Percentiles rank a stretch among this genome's conserved stretches.
Evolutionary conservation across 805 yeast species (phyloP).

Genomic region (Metschnikowia sp.): DNA sequence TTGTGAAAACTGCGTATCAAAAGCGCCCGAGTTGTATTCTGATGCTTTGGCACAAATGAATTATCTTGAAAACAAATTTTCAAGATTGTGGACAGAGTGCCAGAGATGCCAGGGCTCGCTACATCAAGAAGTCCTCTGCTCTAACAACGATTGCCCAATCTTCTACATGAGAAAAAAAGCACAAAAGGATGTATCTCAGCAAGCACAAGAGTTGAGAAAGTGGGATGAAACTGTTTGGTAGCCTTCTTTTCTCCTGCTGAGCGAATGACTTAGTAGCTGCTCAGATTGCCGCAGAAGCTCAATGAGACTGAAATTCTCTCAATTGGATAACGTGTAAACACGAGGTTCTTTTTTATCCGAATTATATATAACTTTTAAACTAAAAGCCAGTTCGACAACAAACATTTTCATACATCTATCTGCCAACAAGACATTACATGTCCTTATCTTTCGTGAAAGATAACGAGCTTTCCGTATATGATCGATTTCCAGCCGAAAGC

Average conservation of each 20-base stretch:
- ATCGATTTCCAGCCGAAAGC: constrained; percentile 27
- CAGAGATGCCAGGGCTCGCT: constrained; percentile 96
- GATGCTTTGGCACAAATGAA: constrained; percentile 77
- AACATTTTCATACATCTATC: neutral
- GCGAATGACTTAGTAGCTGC: neutral
- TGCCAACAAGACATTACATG: neutral
- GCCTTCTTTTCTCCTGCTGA: neutral
- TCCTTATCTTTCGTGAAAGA: constrained; percentile 7
- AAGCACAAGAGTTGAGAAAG: constrained; percentile 55
- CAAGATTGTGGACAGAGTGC: constrained; percentile 95
- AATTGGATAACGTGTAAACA: neutral
- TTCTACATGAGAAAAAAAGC: constrained; percentile 93
- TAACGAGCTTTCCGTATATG: constrained; percentile 34
- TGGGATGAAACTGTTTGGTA: constrained; percentile 65
- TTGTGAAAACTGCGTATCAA: constrained; percentile 76
- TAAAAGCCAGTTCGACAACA: too few relatives aligned
- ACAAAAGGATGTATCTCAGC: constrained; percentile 64
- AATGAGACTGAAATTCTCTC: neutral
- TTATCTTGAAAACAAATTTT: constrained; percentile 74
- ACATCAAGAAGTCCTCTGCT: constrained; percentile 93
- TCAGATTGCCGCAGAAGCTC: too few relatives aligned
- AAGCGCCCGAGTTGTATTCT: constrained; percentile 68
- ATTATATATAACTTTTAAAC: too few relatives aligned
- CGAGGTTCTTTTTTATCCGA: too few relatives aligned
- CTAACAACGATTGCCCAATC: constrained; percentile 95